phyloP scores from a whole-genome alignment of 129 eudicot genomes.

The Helianthus annuus region DNA sequence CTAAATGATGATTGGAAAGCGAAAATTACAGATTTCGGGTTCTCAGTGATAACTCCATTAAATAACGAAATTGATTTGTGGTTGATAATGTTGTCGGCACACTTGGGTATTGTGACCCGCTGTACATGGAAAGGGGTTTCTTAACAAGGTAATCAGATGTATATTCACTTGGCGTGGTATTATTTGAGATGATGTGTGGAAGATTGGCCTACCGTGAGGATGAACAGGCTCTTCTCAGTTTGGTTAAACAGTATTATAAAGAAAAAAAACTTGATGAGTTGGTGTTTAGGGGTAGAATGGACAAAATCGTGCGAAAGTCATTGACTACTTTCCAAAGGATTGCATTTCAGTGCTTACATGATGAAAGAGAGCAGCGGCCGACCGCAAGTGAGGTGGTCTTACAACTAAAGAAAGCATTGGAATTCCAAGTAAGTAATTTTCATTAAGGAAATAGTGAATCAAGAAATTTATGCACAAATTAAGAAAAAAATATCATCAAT shows the following conservation, averaged over 20 bases:
- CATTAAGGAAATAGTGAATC: too few relatives aligned
- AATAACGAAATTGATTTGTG: background rate
- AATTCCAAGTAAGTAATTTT: background rate
- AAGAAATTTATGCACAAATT: too few relatives aligned
- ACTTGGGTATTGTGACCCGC: background rate
- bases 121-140: background rate
- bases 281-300: background rate
- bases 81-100: background rate
- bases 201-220: background rate
- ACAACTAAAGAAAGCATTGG: constrained; percentile 5
- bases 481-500: too few relatives aligned
- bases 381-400: background rate
- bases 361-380: background rate
- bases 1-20: background rate
- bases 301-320: background rate
- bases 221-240: background rate
- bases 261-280: background rate
- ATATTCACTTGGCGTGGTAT: constrained; percentile 10
- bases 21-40: background rate
- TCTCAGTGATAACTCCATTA: background rate
- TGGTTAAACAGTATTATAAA: background rate
- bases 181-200: constrained; percentile 13
- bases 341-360: background rate
- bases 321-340: background rate
- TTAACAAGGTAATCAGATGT: background rate